Base-by-base conservation (phyloP, 2,329 filamentous ascomycete genomes). In the Hawksworthiomyces lignivorus region DNA sequence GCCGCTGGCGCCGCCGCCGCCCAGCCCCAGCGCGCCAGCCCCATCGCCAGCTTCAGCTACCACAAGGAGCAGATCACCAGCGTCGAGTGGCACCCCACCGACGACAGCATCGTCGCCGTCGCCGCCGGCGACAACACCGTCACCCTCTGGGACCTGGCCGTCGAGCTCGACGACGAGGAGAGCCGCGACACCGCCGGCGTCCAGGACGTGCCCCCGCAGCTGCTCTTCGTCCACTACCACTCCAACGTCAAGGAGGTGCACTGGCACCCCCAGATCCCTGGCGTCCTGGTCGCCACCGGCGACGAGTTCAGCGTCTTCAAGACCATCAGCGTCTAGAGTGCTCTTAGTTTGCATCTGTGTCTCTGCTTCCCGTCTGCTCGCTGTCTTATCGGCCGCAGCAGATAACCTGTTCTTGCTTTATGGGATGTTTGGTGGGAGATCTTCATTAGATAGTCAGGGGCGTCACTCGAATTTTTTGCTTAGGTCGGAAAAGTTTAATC, bases 141-240 rank as follows among this genome's bases (percentile, higher is more conserved):
- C 24, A 96, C 92, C 2, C 68, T 97, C 24, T 97, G 92, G 92
- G 92, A 98, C 75, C 64, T 98, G 59, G 88, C 89, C 0, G 92
- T 97, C 44, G 92, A 98, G 70, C 62, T 97, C 47, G 92, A 98
- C 54, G 92, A 97, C 58, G 92, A 98, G 64, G 92, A 97, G 72
- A 94, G 84, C 65, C 86, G 81, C 59, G 87, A 94, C 56, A 89
- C 84, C 4, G 87, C 83, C 0, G 88, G 87, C 40, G 80, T 90
- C 30, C 80, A 86, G 56, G 90, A 95, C 49, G 87, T 97, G 49
- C 92, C 92, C 45, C 87, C 92, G 5, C 92, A 98, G 64, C 66
- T 98, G 54, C 69, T 98, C 50, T 98, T 98, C 62, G 88, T 96
- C 57, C 92, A 98, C 66, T 96, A 94, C 61, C 87, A 94, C 69